Percentiles rank a stretch among this genome's conserved stretches.
Conservation (phyloP, 202 grass and related monocot species). For the Digitaria exilis region DNA sequence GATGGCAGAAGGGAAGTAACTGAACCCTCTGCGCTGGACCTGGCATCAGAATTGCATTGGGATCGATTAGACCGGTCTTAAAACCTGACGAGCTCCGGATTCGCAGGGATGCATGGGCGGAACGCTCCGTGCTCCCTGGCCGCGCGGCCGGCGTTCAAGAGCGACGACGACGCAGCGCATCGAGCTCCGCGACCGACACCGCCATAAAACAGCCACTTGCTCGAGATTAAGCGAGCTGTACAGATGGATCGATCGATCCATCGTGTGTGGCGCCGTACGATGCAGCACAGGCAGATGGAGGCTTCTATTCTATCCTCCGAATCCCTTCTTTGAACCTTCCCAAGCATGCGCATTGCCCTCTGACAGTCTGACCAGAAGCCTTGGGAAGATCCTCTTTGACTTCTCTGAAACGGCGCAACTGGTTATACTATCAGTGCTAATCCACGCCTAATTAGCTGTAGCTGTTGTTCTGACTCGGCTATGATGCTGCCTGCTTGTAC, state of each 20-base stretch:
- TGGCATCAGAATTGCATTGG: slow-evolving; percentile 41
- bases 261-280: slow-evolving; percentile 11
- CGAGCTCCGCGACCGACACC: slow-evolving; percentile 56
- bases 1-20: slow-evolving; percentile 6
- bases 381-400: slow-evolving; percentile 57
- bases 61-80: slow-evolving; percentile 54
- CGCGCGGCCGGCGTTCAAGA: slow-evolving; percentile 25
- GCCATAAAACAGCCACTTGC: slow-evolving; percentile 44
- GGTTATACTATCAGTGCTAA: background rate
- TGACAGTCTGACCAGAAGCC: slow-evolving; percentile 18
- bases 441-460: slow-evolving; percentile 2
- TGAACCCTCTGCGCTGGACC: slow-evolving; percentile 37
- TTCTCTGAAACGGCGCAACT: slow-evolving; percentile 15
- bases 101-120: slow-evolving; percentile 14
- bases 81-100: slow-evolving; percentile 41
- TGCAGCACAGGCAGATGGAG: slow-evolving; percentile 39
- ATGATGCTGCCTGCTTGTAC: background rate
- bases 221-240: background rate
- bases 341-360: slow-evolving; percentile 18
- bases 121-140: slow-evolving; percentile 33
- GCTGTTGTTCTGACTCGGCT: slow-evolving; percentile 21
- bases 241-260: background rate
- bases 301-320: slow-evolving; percentile 40
- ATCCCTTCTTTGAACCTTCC: too few species aligned
- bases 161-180: background rate